Evolutionary conservation across 306 rosid species (phyloP), one percentile per base, ranked within the genome.

Genomic region (Alnus glutinosa): DNA sequence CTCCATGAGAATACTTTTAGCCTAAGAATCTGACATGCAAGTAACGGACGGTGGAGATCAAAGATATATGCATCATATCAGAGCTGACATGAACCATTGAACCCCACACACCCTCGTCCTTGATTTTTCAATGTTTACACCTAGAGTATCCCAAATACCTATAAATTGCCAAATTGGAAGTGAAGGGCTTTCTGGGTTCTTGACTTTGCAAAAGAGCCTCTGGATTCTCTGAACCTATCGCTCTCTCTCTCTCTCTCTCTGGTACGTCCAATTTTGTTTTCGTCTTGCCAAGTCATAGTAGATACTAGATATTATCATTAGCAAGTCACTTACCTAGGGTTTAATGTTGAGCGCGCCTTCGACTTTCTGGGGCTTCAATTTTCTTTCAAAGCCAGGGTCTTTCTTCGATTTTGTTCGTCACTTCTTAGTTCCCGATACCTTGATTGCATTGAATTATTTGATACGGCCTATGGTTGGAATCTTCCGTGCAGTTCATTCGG

Each of bases 181-280:
- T 61, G 8, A 2, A 16, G 10, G 67, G 42, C 62, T 15, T 9
- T 4, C 0, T 1, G 52, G 52, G 14, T 12, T 10, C 46, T 42
- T 42, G 46, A 42, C 46, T 49, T 28, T 71, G 18, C 42, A 39
- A 78, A 36, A 55, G 54, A 42, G 51, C 18, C 75, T 63, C 75
- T 50, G 71, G 84, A 87, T 80, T 82, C 72, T 82, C 74, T 63
- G 32, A 66, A 44, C 78, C 86, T 34, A 70, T 70, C 46, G 7
- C 11, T 1, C 32, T 1, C 9, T 67, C 10, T 39, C 5, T 67
- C 28, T 57, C 81, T 78, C 47, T 2, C 77, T 47, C 79, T 79
- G 89, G 86, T 84, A 73, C 69, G 84, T 73, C 46, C 46, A 4
- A 42, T 4, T 42, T 42, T 42, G 12, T 63, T 75, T 54, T 42